These are phyloP conservation scores for Tricholoma hemisulphureum DNA, from an alignment of 768 basidiomycete species.

Conservation along the genomic window DNA sequence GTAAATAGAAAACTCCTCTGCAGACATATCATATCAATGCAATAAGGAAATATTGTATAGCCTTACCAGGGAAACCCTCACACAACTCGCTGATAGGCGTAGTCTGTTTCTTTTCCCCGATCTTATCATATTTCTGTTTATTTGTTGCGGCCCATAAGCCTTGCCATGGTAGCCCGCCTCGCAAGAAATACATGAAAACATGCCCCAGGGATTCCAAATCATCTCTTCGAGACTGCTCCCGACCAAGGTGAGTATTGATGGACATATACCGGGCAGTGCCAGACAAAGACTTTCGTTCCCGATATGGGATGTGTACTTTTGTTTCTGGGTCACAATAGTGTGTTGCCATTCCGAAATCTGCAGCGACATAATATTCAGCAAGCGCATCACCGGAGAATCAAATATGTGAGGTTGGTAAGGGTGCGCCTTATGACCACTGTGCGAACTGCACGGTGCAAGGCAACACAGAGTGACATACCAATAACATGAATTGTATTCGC, in stretches of 20 bases:
- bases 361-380: constrained; percentile 6
- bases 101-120: constrained; percentile 97
- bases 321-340: neutral
- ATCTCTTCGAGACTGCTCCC: constrained; percentile 88
- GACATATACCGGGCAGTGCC: neutral
- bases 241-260: constrained; percentile 44
- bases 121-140: constrained; percentile 99
- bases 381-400: constrained; percentile 1
- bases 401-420: neutral
- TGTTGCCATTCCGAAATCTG: constrained; percentile 34
- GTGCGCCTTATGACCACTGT: neutral
- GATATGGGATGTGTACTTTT: neutral
- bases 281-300: neutral
- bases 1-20: constrained; percentile 99
- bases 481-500: constrained; percentile 24
- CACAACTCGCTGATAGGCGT: constrained; percentile 90
- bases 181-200: constrained; percentile 99
- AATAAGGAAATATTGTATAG: neutral
- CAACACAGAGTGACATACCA: too few relatives aligned
- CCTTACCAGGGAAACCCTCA: constrained; percentile 92
- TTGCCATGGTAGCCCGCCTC: constrained; percentile 97
- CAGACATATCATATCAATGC: constrained; percentile 3
- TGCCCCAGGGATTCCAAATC: constrained; percentile 96
- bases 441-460: neutral
- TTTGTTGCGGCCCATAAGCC: constrained; percentile 96